Evolutionary conservation across 2,329 filamentous ascomycete genomes (phyloP).

Genomic region (Blumeria graminis): DNA sequence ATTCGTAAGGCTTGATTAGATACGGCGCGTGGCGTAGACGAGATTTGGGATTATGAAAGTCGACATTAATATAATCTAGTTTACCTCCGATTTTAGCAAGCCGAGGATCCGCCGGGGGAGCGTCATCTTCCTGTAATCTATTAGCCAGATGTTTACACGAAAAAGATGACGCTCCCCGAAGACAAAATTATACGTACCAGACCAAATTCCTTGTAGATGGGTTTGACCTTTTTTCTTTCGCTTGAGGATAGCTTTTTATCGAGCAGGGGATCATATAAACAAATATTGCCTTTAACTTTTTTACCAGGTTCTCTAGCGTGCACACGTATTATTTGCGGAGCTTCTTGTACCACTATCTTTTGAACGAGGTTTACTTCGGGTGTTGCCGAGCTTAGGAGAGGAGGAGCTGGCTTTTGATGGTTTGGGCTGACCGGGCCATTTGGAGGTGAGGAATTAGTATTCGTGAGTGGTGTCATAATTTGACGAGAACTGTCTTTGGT

Average conservation of each 20-base stretch:
- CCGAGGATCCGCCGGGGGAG: conserved; percentile 60
- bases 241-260: conserved; percentile 19
- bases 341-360: conserved; percentile 7
- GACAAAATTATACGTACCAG: conserved; percentile 30
- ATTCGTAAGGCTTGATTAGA: conserved; percentile 55
- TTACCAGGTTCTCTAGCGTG: conserved; percentile 32
- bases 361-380: conserved; percentile 5
- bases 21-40: conserved; percentile 52
- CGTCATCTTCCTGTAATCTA: conserved; percentile 51
- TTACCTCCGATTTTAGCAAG: conserved; percentile 39
- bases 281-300: conserved; percentile 30
- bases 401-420: conserved; percentile 12
- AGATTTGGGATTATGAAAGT: conserved; percentile 44
- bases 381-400: conserved; percentile 11
- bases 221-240: conserved; percentile 32
- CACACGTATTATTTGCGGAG: conserved; percentile 13
- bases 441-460: conserved; percentile 40
- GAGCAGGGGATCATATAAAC: conserved; percentile 31
- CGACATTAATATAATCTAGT: conserved; percentile 42
- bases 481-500: conserved; percentile 10
- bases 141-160: conserved; percentile 31
- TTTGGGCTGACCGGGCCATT: conserved; percentile 30
- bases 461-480: conserved; percentile 40
- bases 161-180: conserved; percentile 36
- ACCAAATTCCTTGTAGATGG: conserved; percentile 38